Evolutionary conservation across 331 rosid genomes (phyloP).

Genomic region (Malus hybrid): DNA sequence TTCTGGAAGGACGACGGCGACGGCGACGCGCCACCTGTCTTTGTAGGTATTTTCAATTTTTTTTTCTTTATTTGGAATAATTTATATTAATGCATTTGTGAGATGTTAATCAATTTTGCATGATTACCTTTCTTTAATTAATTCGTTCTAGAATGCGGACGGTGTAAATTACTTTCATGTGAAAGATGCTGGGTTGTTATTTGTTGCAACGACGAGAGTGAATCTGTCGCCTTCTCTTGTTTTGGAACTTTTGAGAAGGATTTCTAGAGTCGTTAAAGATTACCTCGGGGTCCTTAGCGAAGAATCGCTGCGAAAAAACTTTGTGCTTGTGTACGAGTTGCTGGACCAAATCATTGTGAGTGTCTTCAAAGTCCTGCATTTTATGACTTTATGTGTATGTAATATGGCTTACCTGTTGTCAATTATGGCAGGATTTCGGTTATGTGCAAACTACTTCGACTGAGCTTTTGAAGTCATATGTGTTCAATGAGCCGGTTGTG

Average conservation of each 20-base stretch:
- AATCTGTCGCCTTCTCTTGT: slow-evolving; percentile 73
- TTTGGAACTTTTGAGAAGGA: slow-evolving; percentile 71
- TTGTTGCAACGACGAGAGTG: slow-evolving; percentile 70
- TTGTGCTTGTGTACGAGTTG: slow-evolving; percentile 89
- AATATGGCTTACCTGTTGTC: slow-evolving; percentile 1
- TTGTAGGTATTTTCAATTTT: slow-evolving; percentile 61
- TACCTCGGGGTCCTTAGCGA: slow-evolving; percentile 88
- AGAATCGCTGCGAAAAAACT: slow-evolving; percentile 75
- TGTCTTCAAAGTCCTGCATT: background rate
- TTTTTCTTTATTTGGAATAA: background rate
- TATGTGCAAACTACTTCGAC: slow-evolving; percentile 89
- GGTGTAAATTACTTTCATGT: slow-evolving; percentile 89
- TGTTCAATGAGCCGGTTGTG: slow-evolving; percentile 81
- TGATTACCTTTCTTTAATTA: background rate
- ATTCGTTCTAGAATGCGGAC: slow-evolving; percentile 50
- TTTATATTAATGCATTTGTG: background rate
- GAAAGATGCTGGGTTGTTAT: slow-evolving; percentile 76
- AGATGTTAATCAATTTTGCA: background rate
- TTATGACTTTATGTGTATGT: background rate
- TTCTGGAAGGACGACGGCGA: slow-evolving; percentile 86
- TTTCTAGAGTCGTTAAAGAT: slow-evolving; percentile 79
- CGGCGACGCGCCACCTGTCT: slow-evolving; percentile 92
- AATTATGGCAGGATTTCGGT: slow-evolving; percentile 69
- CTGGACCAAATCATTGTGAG: slow-evolving; percentile 85
- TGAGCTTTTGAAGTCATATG: slow-evolving; percentile 73